Base-by-base conservation (phyloP, 2,329 filamentous ascomycete genomes). In the Calycina herbarum region DNA sequence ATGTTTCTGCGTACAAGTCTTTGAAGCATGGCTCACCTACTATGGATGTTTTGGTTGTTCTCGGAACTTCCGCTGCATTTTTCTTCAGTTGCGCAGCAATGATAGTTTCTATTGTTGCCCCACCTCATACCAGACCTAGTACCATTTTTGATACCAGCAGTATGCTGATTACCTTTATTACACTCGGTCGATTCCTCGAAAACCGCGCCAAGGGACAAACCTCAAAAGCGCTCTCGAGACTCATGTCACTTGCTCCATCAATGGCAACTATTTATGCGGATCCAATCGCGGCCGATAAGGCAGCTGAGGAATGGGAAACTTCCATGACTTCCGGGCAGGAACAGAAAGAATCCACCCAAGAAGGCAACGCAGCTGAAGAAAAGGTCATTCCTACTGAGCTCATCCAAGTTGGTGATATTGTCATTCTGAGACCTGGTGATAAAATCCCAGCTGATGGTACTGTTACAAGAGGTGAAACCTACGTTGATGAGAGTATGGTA, bases 111-210 rank as follows among this genome's bases (percentile, higher is more conserved):
- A 77, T 98, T 24, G 71, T 91, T 15, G 82, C 86, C n/a, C 81
- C 86, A 27, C 91, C 93, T 6, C 93, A 98, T 76, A 86, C 84
- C 2, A 86, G 92, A 59, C 95, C 95, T 0, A 89, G 87, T 69
- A 97, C 93, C 1, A 91, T 97, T 17, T 99, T 99, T 73, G 95
- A 99, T 75, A 99, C 95, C 1, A 97, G 94, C 78, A 97, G 93
- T 27, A 99, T 98, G 95, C 84, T 99, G 61, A 94, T 99, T 77
- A 97, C 93, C 0, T 98, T 99, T 76, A 93, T 97, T 77, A 93
- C 91, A 0, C 80, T 99, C 2, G 93, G 95, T 3, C 89, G 95
- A 42, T 99, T 91, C 80, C 80, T 99, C 20, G 95, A 99, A 79
- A 99, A 98, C 76, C 83, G 89, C 20, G 95, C 95, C 62, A 99